Base-by-base conservation (phyloP, 2,329 filamentous ascomycete species). In the Alternaria sp. region DNA sequence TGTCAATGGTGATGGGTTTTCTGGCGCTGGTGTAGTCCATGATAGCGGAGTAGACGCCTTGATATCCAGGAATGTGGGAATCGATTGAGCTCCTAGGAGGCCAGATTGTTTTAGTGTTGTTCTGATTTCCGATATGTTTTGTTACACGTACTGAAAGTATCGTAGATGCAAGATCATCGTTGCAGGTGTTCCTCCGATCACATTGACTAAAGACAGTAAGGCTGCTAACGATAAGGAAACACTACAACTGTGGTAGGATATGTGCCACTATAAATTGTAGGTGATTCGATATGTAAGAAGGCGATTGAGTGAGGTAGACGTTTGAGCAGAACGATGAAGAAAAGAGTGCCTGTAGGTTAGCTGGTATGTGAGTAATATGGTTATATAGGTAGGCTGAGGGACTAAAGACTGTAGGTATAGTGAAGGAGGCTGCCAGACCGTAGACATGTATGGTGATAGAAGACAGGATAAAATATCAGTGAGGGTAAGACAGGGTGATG, bases 61-160 rank as follows among this genome's bases (percentile, higher is more conserved):
- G 5, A 18, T 41, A 0, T 14, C 11, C 10, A 41, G 18, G 0
- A 41, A 18, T 41, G 1, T 5, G 38, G 38, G 9, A 41, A 7
- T 0, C 7, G 5, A 0, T 11, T 2, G 10, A 3, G 11, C 14
- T 22, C 2, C 11, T 14, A 12, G 18, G 4, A 12, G 5, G 1
- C 38, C 14, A 4, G 9, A 32, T 8, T 4, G 11, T 4, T 4
- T 49, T 2, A 49, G 30, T 36, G 12, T 25, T n/a, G 16, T 12
- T 11, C 18, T 28, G 32, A 6, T 8, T 4, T 2, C 38, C 12
- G 1, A 3, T 22, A 12, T 5, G 0, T 22, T 11, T 11, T 22
- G 18, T 22, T 14, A 7, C 12, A 41, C 38, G 6, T 22, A 41
- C 18, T 9, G 38, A 11, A 14, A 1, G 38, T 40, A n/a, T 8